These are phyloP conservation scores for Pleurotus citrinopileatus DNA, from an alignment of 768 basidiomycete genomes.

Conservation along the genomic window DNA sequence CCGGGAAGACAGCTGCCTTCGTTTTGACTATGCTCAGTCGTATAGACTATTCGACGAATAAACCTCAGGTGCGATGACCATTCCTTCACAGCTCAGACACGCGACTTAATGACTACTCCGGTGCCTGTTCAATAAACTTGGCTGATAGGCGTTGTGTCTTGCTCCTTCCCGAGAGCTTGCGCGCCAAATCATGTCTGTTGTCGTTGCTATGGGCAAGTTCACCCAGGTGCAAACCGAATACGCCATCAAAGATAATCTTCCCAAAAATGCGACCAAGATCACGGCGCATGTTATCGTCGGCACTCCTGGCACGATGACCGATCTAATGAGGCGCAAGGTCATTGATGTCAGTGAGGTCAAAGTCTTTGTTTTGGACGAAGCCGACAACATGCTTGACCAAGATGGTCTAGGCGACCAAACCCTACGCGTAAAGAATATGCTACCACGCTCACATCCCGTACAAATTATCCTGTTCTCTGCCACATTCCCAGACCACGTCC, in stretches of 20 bases:
- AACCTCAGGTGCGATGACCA: conserved; percentile 66
- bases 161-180: conserved; percentile 97
- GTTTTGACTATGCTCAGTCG: conserved; percentile 96
- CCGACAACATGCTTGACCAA: conserved; percentile 98
- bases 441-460: conserved; percentile 46
- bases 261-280: conserved; percentile 59
- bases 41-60: conserved; percentile 77
- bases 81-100: neutral
- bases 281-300: conserved; percentile 93
- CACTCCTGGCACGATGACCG: conserved; percentile 92
- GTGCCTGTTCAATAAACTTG: too few species aligned
- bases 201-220: conserved; percentile 93
- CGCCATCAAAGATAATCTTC: conserved; percentile 87
- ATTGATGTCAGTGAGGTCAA: conserved; percentile 81
- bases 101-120: too few species aligned
- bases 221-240: conserved; percentile 92
- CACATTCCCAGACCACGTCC: conserved; percentile 94
- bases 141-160: conserved; percentile 96
- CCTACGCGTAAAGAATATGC: conserved; percentile 83
- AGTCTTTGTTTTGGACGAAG: conserved; percentile 96
- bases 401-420: conserved; percentile 95
- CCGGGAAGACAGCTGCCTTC: conserved; percentile 98
- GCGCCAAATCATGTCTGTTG: conserved; percentile 95
- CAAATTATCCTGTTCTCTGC: conserved; percentile 98
- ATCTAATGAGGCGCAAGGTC: conserved; percentile 75